Conservation (phyloP, 139 green algal genomes). For the Chlorella vulgaris region DNA sequence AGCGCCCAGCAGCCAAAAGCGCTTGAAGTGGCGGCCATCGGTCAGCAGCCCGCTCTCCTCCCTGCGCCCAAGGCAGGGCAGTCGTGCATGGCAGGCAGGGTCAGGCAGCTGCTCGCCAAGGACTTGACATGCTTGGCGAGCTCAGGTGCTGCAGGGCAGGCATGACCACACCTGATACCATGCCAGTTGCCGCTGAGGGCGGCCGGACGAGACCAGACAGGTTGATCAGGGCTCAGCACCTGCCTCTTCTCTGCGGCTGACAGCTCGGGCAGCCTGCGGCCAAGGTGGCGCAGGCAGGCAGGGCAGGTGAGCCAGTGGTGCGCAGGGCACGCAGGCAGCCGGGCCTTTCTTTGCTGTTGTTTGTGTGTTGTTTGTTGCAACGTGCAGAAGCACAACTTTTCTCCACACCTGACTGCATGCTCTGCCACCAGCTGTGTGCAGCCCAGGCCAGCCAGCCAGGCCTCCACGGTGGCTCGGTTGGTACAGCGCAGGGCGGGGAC, state of each 20-base stretch:
- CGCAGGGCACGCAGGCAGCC: neutral
- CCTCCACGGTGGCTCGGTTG: conserved; percentile 53
- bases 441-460: conserved; percentile 49
- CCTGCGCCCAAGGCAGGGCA: conserved; percentile 21
- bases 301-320: neutral
- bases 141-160: neutral
- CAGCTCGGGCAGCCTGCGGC: conserved; percentile 35
- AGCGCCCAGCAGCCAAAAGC: conserved; percentile 47
- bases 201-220: conserved; percentile 23
- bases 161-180: neutral
- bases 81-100: neutral
- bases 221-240: conserved; percentile 35
- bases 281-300: conserved; percentile 18
- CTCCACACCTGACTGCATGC: neutral
- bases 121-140: neutral
- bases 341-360: too few species aligned
- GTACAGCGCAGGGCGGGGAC: conserved; percentile 54
- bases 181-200: neutral
- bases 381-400: too few species aligned
- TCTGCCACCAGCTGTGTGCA: neutral
- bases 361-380: too few species aligned
- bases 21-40: conserved; percentile 62
- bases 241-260: conserved; percentile 24
- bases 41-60: conserved; percentile 50
- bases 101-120: neutral